These are phyloP conservation scores for Ustilago vetiveriae DNA, from an alignment of 1,284 basidiomycete genomes.

Conservation along the genomic window DNA sequence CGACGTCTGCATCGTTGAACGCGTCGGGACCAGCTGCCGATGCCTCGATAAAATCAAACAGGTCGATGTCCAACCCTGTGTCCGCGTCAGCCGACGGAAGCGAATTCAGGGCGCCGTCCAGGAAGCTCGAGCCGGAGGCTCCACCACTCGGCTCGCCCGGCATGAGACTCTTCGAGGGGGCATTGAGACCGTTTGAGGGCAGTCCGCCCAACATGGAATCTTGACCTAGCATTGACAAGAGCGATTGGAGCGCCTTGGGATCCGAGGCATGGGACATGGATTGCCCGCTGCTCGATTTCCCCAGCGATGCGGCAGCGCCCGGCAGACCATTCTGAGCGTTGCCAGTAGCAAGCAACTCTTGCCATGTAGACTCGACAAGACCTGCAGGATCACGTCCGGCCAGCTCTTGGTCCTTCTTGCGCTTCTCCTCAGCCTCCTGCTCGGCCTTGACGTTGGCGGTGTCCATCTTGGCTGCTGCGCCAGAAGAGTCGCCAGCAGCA, in stretches of 20 bases:
- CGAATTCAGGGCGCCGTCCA: constrained; percentile 30
- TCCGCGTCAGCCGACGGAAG: constrained; percentile 48
- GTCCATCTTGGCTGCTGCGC: constrained; percentile 35
- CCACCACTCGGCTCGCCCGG: constrained; percentile 9
- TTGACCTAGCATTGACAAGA: constrained; percentile 48
- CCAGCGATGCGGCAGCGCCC: constrained; percentile 20
- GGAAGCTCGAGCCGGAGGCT: constrained; percentile 21
- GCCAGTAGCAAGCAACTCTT: constrained; percentile 42
- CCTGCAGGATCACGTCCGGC: constrained; percentile 45
- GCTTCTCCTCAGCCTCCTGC: constrained; percentile 40
- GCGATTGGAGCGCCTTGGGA: constrained; percentile 41
- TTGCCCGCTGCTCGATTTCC: constrained; percentile 26
- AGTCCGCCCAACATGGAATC: constrained; percentile 42
- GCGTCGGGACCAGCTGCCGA: constrained; percentile 49
- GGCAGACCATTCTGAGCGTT: constrained; percentile 18
- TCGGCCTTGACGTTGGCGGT: constrained; percentile 41
- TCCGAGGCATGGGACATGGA: constrained; percentile 27
- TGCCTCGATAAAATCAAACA: constrained; percentile 58
- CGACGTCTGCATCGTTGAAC: constrained; percentile 46
- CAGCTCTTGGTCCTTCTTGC: constrained; percentile 42
- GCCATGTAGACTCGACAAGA: constrained; percentile 53
- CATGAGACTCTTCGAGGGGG: constrained; percentile 14
- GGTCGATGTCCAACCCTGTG: constrained; percentile 43
- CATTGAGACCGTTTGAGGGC: constrained; percentile 18
- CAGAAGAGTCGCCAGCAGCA: constrained; percentile 12